Evolutionary conservation across 2,329 filamentous ascomycete genomes (phyloP).

Genomic region (Neopestalotiopsis sp.): DNA sequence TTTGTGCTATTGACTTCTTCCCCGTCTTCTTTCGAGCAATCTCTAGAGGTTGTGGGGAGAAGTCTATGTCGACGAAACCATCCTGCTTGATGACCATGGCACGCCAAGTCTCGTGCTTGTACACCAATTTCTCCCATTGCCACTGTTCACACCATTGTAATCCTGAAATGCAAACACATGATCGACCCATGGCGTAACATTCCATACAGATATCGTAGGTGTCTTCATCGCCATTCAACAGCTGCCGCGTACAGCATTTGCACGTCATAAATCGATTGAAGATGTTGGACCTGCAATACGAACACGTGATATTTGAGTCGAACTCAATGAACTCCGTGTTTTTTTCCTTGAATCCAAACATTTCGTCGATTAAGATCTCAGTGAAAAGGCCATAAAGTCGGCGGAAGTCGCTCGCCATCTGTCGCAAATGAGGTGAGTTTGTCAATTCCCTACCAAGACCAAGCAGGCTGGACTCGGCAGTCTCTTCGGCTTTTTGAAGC

Average conservation of each 20-base stretch:
- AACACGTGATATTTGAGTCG: conserved; percentile 92
- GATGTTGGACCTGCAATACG: conserved; percentile 94
- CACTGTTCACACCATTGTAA: conserved; percentile 94
- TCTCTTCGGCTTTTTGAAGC: conserved; percentile 59
- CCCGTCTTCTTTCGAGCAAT: conserved; percentile 69
- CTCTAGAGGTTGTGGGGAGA: conserved; percentile 73
- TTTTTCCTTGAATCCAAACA: conserved; percentile 76
- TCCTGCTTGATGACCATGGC: conserved; percentile 77
- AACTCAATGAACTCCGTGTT: conserved; percentile 79
- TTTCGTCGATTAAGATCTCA: conserved; percentile 81
- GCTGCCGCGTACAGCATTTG: conserved; percentile 75
- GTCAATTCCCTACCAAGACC: conserved; percentile 51
- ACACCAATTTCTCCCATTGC: conserved; percentile 77
- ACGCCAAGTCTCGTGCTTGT: conserved; percentile 84
- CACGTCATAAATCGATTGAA: conserved; percentile 97
- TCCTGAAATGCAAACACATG: conserved; percentile 85
- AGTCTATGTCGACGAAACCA: conserved; percentile 67
- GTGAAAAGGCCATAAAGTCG: conserved; percentile 80
- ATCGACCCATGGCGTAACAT: conserved; percentile 96
- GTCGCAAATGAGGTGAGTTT: conserved; percentile 59
- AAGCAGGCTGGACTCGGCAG: conserved; percentile 50
- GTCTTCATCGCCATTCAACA: conserved; percentile 74
- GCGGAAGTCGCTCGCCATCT: conserved; percentile 84
- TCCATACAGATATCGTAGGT: conserved; percentile 98
- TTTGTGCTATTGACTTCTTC: conserved; percentile 84